Conservation (phyloP, 2,329 filamentous ascomycete species). For the Mycosphaerella sp. region DNA sequence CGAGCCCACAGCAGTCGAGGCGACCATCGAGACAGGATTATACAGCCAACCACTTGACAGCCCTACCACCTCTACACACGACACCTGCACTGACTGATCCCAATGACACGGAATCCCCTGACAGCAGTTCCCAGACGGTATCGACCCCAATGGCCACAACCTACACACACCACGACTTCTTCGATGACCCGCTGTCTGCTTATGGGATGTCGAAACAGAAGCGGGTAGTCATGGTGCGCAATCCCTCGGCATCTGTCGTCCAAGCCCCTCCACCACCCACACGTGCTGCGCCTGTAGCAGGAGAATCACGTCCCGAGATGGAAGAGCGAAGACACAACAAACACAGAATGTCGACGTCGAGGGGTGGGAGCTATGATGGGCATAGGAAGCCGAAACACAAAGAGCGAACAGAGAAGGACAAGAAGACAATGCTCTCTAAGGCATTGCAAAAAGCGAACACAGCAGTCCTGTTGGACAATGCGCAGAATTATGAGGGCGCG, state of each 20-base stretch:
- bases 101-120: constrained; percentile 31
- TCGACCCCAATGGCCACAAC: constrained; percentile 30
- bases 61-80: constrained; percentile 33
- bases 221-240: constrained; percentile 25
- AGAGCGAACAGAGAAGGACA: constrained; percentile 45
- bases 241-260: constrained; percentile 25
- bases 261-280: constrained; percentile 6
- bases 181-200: constrained; percentile 27
- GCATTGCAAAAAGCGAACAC: constrained; percentile 93
- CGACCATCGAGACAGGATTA: constrained; percentile 22
- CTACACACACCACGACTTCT: constrained; percentile 29
- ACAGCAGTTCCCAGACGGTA: constrained; percentile 27
- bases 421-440: constrained; percentile 95
- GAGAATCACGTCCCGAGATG: constrained; percentile 13
- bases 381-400: constrained; percentile 29
- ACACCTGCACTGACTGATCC: constrained; percentile 26
- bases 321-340: constrained; percentile 7
- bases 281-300: constrained; percentile 12
- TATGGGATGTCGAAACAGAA: constrained; percentile 23
- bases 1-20: constrained; percentile 26
- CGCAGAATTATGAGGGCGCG: constrained; percentile 86
- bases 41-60: constrained; percentile 24
- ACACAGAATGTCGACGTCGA: constrained; percentile 4
- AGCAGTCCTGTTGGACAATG: constrained; percentile 91
- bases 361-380: constrained; percentile 12